These are phyloP conservation scores for Thraustochytrium sp. DNA, from an alignment of 352 stramenopile genomes.

Conservation along the genomic window DNA sequence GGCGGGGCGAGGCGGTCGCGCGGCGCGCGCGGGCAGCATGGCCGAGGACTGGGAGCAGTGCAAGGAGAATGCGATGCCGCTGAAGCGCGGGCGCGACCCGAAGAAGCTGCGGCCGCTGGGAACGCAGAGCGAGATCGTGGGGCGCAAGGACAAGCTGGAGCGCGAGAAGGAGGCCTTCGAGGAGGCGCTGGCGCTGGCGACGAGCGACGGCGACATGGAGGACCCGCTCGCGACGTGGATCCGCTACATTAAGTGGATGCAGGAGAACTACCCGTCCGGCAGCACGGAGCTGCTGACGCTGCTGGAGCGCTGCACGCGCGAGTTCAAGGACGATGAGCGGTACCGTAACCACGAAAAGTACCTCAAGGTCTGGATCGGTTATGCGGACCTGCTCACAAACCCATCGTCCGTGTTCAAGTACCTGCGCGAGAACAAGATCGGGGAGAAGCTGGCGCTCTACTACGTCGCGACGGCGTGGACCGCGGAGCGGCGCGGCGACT, in stretches of 20 bases:
- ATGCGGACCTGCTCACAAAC: conserved; percentile 6
- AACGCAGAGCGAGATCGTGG: background rate
- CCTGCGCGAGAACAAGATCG: conserved; percentile 32
- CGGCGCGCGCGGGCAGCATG: background rate
- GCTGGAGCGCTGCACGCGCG: conserved; percentile 6
- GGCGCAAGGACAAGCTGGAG: background rate
- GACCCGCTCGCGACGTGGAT: conserved; percentile 14
- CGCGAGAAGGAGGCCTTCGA: conserved; percentile 9
- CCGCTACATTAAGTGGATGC: conserved; percentile 15
- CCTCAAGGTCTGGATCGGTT: conserved; percentile 42
- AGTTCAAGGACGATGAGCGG: conserved; percentile 35
- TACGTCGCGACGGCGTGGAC: conserved; percentile 35
- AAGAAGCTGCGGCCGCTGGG: background rate
- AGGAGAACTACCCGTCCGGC: conserved; percentile 9
- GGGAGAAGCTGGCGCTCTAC: conserved; percentile 20
- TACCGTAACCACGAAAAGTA: conserved; percentile 37
- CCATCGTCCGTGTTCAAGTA: conserved; percentile 30
- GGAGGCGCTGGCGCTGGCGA: background rate
- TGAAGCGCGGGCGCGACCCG: conserved; percentile 13
- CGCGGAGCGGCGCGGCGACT: background rate
- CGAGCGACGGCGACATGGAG: conserved; percentile 8
- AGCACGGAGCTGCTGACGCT: conserved; percentile 12
- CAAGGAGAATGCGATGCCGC: conserved; percentile 37
- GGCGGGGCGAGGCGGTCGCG: no score
- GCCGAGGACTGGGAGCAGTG: conserved; percentile 13